Conservation (phyloP, 2,329 filamentous ascomycete species). For the Ophiostoma sp. region DNA sequence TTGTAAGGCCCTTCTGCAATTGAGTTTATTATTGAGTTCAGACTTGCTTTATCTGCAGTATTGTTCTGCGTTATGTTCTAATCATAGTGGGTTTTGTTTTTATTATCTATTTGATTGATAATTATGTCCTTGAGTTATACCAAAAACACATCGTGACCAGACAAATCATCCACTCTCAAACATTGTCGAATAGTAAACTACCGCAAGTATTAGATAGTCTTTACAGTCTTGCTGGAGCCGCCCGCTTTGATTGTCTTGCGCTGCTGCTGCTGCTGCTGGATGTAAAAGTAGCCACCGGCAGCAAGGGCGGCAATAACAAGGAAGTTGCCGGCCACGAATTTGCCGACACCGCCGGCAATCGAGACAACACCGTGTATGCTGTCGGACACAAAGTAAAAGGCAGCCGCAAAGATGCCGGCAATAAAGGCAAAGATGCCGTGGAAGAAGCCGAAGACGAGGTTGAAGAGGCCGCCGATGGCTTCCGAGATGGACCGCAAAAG, state of each 20-base stretch:
- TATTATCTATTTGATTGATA: too few species aligned
- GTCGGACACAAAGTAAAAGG: conserved; percentile 1
- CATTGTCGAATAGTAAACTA: not conserved
- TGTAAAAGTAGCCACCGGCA: conserved; percentile 6
- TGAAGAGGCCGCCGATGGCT: conserved; percentile 8
- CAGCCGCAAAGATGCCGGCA: conserved; percentile 1
- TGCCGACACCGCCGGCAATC: conserved; percentile 14
- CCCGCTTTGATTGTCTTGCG: conserved; percentile 7
- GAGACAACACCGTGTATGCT: not conserved
- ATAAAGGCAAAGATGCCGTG: conserved; percentile 1
- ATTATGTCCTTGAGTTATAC: too few species aligned
- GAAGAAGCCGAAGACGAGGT: conserved; percentile 14
- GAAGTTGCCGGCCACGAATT: conserved; percentile 16
- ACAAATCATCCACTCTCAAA: too few species aligned
- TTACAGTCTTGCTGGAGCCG: not conserved
- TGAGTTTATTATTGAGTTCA: too few species aligned
- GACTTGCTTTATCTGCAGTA: too few species aligned
- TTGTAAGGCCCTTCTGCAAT: too few species aligned
- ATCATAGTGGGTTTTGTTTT: too few species aligned
- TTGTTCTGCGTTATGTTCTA: too few species aligned
- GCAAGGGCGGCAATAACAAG: conserved; percentile 12
- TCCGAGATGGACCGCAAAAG: conserved; percentile 18
- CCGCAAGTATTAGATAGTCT: not conserved
- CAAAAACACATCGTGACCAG: too few species aligned
- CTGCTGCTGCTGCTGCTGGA: conserved; percentile 15